These are phyloP conservation scores for Pichia sp. DNA, from an alignment of 1,139 yeast genomes.

Conservation along the genomic window DNA sequence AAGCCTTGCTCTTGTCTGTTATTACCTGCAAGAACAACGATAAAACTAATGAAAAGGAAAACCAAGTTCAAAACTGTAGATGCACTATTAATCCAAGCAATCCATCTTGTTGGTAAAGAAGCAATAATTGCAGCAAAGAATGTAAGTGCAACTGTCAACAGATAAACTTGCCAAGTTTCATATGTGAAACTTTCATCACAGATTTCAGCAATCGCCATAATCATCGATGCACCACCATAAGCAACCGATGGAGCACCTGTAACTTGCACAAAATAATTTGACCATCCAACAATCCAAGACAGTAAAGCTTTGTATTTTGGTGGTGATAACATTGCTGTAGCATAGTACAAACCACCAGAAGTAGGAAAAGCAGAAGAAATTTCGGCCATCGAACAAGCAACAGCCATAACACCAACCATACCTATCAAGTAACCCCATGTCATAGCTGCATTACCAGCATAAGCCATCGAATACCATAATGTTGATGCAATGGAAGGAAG, in stretches of 20 bases:
- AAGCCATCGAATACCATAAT: conserved; percentile 39
- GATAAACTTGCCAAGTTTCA: conserved; percentile 44
- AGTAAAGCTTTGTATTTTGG: conserved; percentile 45
- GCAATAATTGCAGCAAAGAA: conserved; percentile 43
- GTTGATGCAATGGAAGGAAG: conserved; percentile 64
- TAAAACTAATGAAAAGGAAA: conserved; percentile 48
- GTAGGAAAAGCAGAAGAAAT: conserved; percentile 63
- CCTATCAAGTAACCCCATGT: conserved; percentile 53
- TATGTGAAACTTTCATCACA: conserved; percentile 33
- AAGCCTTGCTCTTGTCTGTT: conserved; percentile 32
- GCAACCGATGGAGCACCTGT: conserved; percentile 61
- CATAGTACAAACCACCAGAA: conserved; percentile 61
- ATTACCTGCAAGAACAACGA: conserved; percentile 53
- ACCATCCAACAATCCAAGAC: conserved; percentile 56
- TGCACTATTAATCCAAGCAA: conserved; percentile 47
- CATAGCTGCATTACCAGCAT: conserved; percentile 45
- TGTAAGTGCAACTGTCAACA: conserved; percentile 46
- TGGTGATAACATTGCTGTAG: conserved; percentile 43
- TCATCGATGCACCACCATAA: conserved; percentile 54
- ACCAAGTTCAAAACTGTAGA: conserved; percentile 47
- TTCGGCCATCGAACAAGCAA: conserved; percentile 54
- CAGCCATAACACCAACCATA: conserved; percentile 40
- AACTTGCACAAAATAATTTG: conserved; percentile 50
- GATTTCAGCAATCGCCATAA: conserved; percentile 43
- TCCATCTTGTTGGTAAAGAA: conserved; percentile 45